A percentile compares a stretch with the other conserved stretches of the same genome.
Conservation (phyloP, 768 basidiomycete species). For the Russula lepida region DNA sequence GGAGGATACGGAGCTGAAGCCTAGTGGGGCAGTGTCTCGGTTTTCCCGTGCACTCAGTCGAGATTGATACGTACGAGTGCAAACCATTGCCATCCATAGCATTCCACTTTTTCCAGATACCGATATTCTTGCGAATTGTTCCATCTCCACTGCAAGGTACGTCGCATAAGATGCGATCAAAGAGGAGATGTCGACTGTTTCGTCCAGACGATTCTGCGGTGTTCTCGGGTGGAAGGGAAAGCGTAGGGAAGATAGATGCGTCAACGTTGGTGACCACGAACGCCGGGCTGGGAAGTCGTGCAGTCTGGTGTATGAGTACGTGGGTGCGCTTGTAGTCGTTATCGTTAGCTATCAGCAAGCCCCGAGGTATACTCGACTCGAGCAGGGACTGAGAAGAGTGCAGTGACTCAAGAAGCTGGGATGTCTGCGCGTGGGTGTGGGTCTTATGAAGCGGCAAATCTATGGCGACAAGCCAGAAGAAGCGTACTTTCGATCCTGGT, state of each 20-base stretch:
- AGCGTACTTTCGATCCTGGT: slow-evolving; percentile 83
- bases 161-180: slow-evolving; percentile 92
- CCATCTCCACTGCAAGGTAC: slow-evolving; percentile 98
- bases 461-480: neutral
- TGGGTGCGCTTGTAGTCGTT: slow-evolving; percentile 90
- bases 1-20: slow-evolving; percentile 85
- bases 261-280: slow-evolving; percentile 96
- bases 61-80: slow-evolving; percentile 52
- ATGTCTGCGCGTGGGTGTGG: slow-evolving; percentile 56
- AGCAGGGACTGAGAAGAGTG: slow-evolving; percentile 68
- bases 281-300: slow-evolving; percentile 83
- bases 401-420: slow-evolving; percentile 91
- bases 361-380: slow-evolving; percentile 62
- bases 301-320: slow-evolving; percentile 95
- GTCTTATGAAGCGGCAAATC: neutral
- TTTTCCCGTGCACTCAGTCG: neutral
- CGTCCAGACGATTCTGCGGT: slow-evolving; percentile 28
- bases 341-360: slow-evolving; percentile 92
- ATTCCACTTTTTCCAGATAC: slow-evolving; percentile 92
- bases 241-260: slow-evolving; percentile 74
- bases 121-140: slow-evolving; percentile 87
- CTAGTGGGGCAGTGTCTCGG: slow-evolving; percentile 34
- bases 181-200: slow-evolving; percentile 45
- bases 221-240: slow-evolving; percentile 38
- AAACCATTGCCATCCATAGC: slow-evolving; percentile 85